phyloP scores from a whole-genome alignment of 1,284 basidiomycete genomes.

The Pterula multifida region DNA sequence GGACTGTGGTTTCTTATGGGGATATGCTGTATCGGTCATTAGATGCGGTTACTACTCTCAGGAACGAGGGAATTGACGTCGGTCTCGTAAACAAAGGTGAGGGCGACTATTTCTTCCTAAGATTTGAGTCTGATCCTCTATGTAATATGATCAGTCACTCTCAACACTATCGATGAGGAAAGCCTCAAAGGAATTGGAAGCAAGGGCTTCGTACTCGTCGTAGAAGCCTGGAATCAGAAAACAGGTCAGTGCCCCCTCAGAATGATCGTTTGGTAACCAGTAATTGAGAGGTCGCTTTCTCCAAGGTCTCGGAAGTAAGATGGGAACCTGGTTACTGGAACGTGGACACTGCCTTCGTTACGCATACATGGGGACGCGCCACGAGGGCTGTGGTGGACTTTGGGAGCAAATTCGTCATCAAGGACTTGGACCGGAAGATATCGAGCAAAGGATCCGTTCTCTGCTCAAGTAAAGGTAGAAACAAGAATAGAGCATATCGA shows the following conservation, averaged over 20 bases:
- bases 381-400: constrained; percentile 76
- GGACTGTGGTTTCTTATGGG: constrained; percentile 71
- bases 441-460: neutral
- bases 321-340: constrained; percentile 76
- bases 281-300: too few species aligned
- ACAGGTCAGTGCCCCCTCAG: constrained; percentile 28
- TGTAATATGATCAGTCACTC: constrained; percentile 41
- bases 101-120: neutral
- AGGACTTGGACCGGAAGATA: constrained; percentile 61
- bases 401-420: constrained; percentile 74
- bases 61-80: constrained; percentile 62
- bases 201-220: constrained; percentile 68
- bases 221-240: constrained; percentile 76
- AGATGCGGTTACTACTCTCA: constrained; percentile 66
- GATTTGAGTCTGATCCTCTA: neutral
- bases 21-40: constrained; percentile 74
- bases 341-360: constrained; percentile 70
- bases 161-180: constrained; percentile 78
- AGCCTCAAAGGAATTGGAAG: constrained; percentile 62
- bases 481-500: neutral
- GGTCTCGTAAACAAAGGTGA: constrained; percentile 38
- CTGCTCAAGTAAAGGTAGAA: neutral
- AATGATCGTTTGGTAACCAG: too few species aligned
- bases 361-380: constrained; percentile 67
- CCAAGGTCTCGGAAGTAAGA: constrained; percentile 56